Conservation (phyloP, 331 rosid species). For the Telfairia occidentalis region DNA sequence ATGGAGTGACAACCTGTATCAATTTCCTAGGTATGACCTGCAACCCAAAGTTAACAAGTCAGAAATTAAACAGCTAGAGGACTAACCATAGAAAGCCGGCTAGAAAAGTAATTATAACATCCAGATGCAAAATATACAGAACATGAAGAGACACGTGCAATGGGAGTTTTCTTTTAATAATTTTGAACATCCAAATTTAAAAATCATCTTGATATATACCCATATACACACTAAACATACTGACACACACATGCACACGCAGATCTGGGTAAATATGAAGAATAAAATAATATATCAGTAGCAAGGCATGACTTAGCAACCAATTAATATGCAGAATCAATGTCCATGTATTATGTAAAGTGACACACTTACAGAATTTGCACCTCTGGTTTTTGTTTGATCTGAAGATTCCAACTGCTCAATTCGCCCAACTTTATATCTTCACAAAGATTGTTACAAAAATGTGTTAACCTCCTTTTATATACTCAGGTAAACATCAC, state of each 20-base stretch:
- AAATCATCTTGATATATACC: not conserved
- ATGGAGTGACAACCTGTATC: conserved; percentile 77
- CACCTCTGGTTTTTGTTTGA: conserved; percentile 71
- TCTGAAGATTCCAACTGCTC: conserved; percentile 88
- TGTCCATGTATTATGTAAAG: not conserved
- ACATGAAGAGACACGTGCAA: not conserved
- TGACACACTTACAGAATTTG: conserved; percentile 61
- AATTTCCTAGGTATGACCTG: conserved; percentile 68
- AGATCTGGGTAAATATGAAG: not conserved
- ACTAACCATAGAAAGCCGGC: conserved; percentile 7
- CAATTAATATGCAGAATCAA: not conserved
- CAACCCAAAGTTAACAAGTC: conserved; percentile 8
- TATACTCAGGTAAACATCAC: not conserved
- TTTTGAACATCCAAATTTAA: not conserved
- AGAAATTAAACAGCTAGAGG: not conserved
- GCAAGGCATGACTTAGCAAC: not conserved
- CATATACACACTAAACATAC: not conserved
- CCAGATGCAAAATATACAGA: not conserved
- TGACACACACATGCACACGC: not conserved
- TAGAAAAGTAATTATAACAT: not conserved
- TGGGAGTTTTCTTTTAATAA: not conserved
- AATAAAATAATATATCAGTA: not conserved
- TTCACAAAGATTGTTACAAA: conserved; percentile 25
- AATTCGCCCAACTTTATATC: conserved; percentile 87
- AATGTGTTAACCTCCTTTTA: not conserved